phyloP scores from a whole-genome alignment of 2,329 filamentous ascomycete genomes.

The Phialophora tarda region DNA sequence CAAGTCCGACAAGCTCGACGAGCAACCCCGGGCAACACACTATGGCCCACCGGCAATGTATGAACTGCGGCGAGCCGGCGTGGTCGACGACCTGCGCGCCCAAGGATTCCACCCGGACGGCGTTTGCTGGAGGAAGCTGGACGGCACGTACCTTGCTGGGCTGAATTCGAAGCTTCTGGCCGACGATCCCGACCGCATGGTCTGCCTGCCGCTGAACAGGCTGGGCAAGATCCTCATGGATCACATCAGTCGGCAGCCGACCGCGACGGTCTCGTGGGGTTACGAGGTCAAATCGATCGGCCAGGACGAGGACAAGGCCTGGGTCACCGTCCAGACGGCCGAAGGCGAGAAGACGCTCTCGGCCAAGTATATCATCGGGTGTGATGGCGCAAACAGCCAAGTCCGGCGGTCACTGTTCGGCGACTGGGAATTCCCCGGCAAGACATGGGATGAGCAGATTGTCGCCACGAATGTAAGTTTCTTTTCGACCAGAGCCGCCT shows the following conservation, averaged over 20 bases:
- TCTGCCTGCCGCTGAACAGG: conserved; percentile 52
- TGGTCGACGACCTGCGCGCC: conserved; percentile 58
- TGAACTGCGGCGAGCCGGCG: conserved; percentile 63
- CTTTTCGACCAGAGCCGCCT: background rate
- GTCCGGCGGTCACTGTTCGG: conserved; percentile 31
- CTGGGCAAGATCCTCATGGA: conserved; percentile 51
- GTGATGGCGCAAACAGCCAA: conserved; percentile 44
- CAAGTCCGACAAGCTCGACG: conserved; percentile 59
- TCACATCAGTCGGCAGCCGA: conserved; percentile 45
- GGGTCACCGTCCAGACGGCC: conserved; percentile 32
- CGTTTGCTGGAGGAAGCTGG: conserved; percentile 54
- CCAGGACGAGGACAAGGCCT: conserved; percentile 34
- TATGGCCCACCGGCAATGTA: conserved; percentile 65
- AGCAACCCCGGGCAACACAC: conserved; percentile 68
- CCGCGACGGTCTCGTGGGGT: conserved; percentile 51
- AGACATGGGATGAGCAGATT: conserved; percentile 38
- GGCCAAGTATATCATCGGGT: conserved; percentile 51
- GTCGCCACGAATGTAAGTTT: conserved; percentile 37
- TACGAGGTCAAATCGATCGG: conserved; percentile 45
- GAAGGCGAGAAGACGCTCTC: conserved; percentile 24
- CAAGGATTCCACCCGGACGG: conserved; percentile 51
- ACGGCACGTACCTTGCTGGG: conserved; percentile 44
- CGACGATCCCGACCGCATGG: conserved; percentile 47
- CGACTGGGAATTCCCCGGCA: conserved; percentile 30
- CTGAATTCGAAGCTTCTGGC: conserved; percentile 41